Base-by-base conservation (phyloP, 306 rosid genomes). In the Vicia villosa region DNA sequence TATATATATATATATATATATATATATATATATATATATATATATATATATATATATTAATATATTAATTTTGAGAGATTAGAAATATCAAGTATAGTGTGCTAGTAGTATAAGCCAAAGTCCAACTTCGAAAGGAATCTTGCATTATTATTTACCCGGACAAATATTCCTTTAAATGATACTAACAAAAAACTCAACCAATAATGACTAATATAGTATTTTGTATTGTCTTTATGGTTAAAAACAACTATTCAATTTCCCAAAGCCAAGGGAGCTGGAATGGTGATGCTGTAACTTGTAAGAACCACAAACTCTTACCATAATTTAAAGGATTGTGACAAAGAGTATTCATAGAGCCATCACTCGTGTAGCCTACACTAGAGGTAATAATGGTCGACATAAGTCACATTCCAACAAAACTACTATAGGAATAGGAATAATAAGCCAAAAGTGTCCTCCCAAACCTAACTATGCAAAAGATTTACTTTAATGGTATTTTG, bases 171-270 rank as follows among this genome's bases (percentile, higher is more conserved):
- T 62, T 45, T 20, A 40, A 62, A 62, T 40, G 50, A 9, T n/a
- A 12, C 34, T 62, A 34, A 46, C 45, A 66, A 1, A 47, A 72
- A 30, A 9, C 24, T 26, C 42, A 58, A 58, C 42, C 54, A 73
- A 63, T 12, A 55, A 60, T 16, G 34, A 57, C 15, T 19, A 12
- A 21, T 32, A 22, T 32, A 17, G 10, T 51, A 51, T 20, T 46
- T 55, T 67, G 41, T 51, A 28, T 66, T 59, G 68, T 75, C 85
- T 45, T 63, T 55, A 56, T 61, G 74, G 74, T 69, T 62, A 66
- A 68, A 57, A 68, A 60, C 80, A 86, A 83, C 66, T 22, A 68
- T 75, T 60, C 78, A 72, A 43, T 54, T 65, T 67, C 45, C 73
- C 82, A 26, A 75, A 55, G 20, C 68, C 52, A 38, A 19, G 54